These are phyloP conservation scores for Spinacia oleracea DNA, from an alignment of 179 eudicot species.

Conservation along the genomic window DNA sequence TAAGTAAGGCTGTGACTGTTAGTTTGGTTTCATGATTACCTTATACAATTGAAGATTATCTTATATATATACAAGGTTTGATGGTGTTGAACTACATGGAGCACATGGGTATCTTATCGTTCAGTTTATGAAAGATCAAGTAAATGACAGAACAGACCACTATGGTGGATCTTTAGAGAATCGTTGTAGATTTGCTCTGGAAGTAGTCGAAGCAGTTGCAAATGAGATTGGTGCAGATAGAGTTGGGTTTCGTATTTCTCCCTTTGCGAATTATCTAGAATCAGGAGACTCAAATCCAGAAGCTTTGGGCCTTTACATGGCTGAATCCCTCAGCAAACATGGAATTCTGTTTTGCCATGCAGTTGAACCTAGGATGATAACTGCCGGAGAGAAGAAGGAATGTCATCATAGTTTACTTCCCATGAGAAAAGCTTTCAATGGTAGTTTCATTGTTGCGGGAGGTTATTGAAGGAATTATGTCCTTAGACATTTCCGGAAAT, in stretches of 20 bases:
- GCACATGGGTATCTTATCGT: constrained; percentile 44
- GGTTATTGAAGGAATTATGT: constrained; percentile 33
- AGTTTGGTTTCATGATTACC: neutral
- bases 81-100: constrained; percentile 46
- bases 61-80: constrained; percentile 36
- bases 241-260: constrained; percentile 42
- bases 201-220: constrained; percentile 34
- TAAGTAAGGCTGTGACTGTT: neutral
- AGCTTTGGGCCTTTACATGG: constrained; percentile 39
- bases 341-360: constrained; percentile 32
- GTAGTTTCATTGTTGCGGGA: constrained; percentile 41
- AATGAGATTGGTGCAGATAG: constrained; percentile 38
- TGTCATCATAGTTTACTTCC: constrained; percentile 28
- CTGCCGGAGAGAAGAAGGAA: constrained; percentile 14
- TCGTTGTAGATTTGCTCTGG: constrained; percentile 40
- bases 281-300: constrained; percentile 39
- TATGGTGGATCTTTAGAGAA: constrained; percentile 48
- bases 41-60: neutral
- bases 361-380: constrained; percentile 36
- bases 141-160: constrained; percentile 39
- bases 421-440: constrained; percentile 36
- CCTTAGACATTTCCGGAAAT: too few species aligned
- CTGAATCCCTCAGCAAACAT: constrained; percentile 30
- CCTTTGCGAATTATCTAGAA: constrained; percentile 33
- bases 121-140: constrained; percentile 40